Evolutionary conservation across 2,329 filamentous ascomycete genomes (phyloP), one percentile per base, ranked within the genome.

Genomic region (Diaporthe longicolla): DNA sequence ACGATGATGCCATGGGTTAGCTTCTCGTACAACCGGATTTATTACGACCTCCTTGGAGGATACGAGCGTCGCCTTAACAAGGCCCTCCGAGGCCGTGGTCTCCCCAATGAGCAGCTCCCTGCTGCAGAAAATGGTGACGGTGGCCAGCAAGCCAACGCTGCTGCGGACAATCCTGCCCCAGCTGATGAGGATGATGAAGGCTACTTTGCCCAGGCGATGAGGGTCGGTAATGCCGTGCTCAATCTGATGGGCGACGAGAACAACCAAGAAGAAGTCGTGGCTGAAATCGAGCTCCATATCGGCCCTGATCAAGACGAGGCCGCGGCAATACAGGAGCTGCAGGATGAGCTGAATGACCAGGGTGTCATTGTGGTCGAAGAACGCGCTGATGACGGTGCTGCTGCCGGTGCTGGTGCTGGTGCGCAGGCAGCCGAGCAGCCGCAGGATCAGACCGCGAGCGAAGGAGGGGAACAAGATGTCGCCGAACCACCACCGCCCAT

Each of bases 1-100:
- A 82, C 85, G 1, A 75, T 87, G 3, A 85, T 89, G 75, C 89
- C 89, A 0, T 85, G 78, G 43, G 65, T 85, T 63, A 83, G 83
- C 73, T 77, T 84, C 13, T 76, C 79, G n/a, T 87, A 87, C 75
- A 78, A 85, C 57, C 79, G 86, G 55, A 76, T 85, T 11, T 89
- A 91, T 78, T 83, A 83, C 75, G 82, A 84, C 66, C 78, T 89
- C 32, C 84, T 88, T 37, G 83, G 84, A 11, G 81, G 82, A 0
- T 83, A 88, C 35, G 88, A 91, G 78, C 82, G 81, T 54, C 85
- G 82, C 43, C 85, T 90, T 40, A 88, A 89, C 79, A 78, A 84
- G 70, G 81, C 84, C 50, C 82, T 90, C 45, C 79, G 83, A n/a
- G 84, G 85, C 8, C 75, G 78, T 17, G 78, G 77, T 3, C 72